phyloP scores from a whole-genome alignment of 1,284 basidiomycete species.

The Vanrija humicola region DNA sequence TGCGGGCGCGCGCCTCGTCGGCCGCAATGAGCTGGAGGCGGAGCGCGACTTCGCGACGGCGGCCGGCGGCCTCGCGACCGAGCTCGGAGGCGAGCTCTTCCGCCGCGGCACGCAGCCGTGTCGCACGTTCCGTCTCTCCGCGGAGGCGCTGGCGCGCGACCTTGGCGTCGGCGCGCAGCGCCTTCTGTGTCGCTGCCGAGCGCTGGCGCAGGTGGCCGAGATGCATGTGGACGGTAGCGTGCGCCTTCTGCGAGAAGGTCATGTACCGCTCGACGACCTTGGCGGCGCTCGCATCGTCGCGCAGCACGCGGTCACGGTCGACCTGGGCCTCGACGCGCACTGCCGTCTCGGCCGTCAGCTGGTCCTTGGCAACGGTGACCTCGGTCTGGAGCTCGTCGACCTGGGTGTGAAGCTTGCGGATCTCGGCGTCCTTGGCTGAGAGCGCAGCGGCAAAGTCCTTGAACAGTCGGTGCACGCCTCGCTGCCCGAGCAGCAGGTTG shows the following conservation, averaged over 20 bases:
- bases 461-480: slow-evolving; percentile 45
- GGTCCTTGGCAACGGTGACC: neutral
- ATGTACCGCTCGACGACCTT: slow-evolving; percentile 86
- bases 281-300: slow-evolving; percentile 72
- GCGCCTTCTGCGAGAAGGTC: slow-evolving; percentile 80
- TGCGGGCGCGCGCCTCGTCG: slow-evolving; percentile 57
- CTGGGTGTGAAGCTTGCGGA: slow-evolving; percentile 73
- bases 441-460: slow-evolving; percentile 41
- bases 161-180: slow-evolving; percentile 50
- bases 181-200: slow-evolving; percentile 61
- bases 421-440: slow-evolving; percentile 46
- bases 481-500: slow-evolving; percentile 44
- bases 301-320: slow-evolving; percentile 39
- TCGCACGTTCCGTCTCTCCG: slow-evolving; percentile 33
- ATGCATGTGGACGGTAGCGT: slow-evolving; percentile 63
- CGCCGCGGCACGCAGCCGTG: slow-evolving; percentile 59
- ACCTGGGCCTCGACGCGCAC: slow-evolving; percentile 10
- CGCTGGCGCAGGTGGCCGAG: slow-evolving; percentile 57
- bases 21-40: slow-evolving; percentile 63
- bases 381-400: slow-evolving; percentile 60
- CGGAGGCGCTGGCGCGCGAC: slow-evolving; percentile 20
- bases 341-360: neutral
- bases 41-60: slow-evolving; percentile 67
- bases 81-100: slow-evolving; percentile 72
- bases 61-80: slow-evolving; percentile 67